Base-by-base conservation (phyloP, 1,284 basidiomycete genomes). In the Ceratobasidium sp. region DNA sequence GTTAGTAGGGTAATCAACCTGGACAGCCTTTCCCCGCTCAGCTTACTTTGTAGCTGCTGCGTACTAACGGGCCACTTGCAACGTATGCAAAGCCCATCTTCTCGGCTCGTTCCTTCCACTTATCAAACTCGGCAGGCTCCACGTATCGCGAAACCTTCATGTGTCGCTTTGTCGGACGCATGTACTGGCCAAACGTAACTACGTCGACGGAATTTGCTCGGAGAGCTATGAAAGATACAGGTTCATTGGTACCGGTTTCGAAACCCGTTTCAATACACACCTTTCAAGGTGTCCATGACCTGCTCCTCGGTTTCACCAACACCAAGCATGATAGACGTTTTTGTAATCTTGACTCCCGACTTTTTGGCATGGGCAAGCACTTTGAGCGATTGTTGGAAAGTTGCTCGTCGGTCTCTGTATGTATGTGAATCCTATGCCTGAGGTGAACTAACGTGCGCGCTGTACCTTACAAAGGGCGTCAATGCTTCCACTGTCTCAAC, bases 91-190 rank as follows among this genome's bases (percentile, higher is more conserved):
- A 99, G 52, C 97, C 97, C 89, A 98, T 92, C 78, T 91, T 90
- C 83, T 99, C 95, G 13, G 98, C 97, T 17, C 94, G 87, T 81
- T 90, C 86, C 84, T 94, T 96, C 97, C 97, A 99, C 78, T 90
- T 87, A 77, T 95, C 93, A 82, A 99, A 99, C 84, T 98, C 97
- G 1, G 91, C 90, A 0, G 98, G 98, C 79, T 94, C 90, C 20
- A 99, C 96, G 83, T 99, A 99, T 28, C 95, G 93, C 81, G 96
- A 93, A 7, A 99, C 98, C 85, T 99, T 99, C 98, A 99, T 99
- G 85, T 99, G 98, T 46, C 93, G 90, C 86, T 99, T 99, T 1
- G 98, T 99, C 0, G 98, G 98, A 62, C 98, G 93, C 98, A 99
- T 99, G 86, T 99, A 99, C 87, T 99, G 98, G 0, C 98, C 98